phyloP scores from a whole-genome alignment of 345 rosid genomes.

The Boechera stricta region DNA sequence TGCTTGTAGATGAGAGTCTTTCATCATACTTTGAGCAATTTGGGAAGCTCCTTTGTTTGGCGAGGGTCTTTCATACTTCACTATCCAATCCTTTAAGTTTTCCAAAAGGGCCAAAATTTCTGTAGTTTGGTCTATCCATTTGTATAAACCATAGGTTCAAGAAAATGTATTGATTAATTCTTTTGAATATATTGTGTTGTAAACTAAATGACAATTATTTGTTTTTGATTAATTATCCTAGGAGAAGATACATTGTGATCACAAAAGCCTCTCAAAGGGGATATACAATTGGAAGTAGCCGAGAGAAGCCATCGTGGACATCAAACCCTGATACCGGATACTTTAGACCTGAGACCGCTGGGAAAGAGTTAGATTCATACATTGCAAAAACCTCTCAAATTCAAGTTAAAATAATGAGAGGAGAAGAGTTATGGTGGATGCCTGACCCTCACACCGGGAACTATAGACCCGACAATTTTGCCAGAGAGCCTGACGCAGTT shows the following conservation, averaged over 20 bases:
- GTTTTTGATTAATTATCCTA: background rate
- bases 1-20: too few relatives aligned
- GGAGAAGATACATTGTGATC: conserved; percentile 29
- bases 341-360: conserved; percentile 22
- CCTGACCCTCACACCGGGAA: conserved; percentile 34
- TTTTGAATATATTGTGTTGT: background rate
- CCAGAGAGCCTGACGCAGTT: conserved; percentile 27
- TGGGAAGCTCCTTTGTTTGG: too few relatives aligned
- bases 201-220: background rate
- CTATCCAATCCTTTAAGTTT: too few relatives aligned
- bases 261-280: conserved; percentile 19
- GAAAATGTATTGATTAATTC: background rate
- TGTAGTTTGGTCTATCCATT: conserved; percentile 6
- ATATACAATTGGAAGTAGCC: conserved; percentile 14
- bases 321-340: conserved; percentile 12
- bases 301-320: conserved; percentile 40
- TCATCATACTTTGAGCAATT: too few relatives aligned
- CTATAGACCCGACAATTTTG: conserved; percentile 31
- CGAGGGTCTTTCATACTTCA: too few relatives aligned
- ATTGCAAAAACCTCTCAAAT: conserved; percentile 11
- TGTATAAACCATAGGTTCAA: background rate
- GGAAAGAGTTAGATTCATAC: conserved; percentile 23
- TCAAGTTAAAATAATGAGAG: conserved; percentile 13
- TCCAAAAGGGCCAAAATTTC: too few relatives aligned
- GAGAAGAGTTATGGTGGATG: conserved; percentile 45